phyloP scores from a whole-genome alignment of 441 rosid species.

The Populus hybrid region DNA sequence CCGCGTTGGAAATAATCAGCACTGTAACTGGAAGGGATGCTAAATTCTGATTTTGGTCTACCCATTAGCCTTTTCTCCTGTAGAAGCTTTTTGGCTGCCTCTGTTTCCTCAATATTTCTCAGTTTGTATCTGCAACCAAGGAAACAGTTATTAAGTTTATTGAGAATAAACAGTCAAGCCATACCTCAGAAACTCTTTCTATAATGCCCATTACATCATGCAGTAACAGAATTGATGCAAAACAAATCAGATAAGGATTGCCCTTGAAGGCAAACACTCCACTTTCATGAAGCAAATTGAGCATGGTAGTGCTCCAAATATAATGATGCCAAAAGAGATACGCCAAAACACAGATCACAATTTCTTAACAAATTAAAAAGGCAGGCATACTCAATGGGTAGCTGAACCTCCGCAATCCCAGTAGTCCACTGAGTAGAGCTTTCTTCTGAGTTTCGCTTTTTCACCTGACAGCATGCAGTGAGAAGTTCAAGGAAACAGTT shows the following conservation, averaged over 20 bases:
- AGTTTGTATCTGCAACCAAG: too few species aligned
- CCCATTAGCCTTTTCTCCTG: too few species aligned
- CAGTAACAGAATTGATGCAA: constrained; percentile 2
- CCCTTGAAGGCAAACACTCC: not conserved
- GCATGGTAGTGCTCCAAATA: not conserved
- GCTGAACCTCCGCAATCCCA: constrained; percentile 94
- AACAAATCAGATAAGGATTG: constrained; percentile 5
- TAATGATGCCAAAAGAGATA: not conserved
- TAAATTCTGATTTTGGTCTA: too few species aligned
- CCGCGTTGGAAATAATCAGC: too few species aligned
- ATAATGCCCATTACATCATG: not conserved
- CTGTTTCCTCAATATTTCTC: too few species aligned
- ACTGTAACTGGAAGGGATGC: too few species aligned
- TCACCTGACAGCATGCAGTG: constrained; percentile 48
- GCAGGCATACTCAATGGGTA: constrained; percentile 75
- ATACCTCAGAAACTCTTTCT: not conserved
- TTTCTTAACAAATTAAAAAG: not conserved
- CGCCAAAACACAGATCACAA: constrained; percentile 5
- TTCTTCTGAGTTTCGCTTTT: constrained; percentile 82
- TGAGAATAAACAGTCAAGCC: too few species aligned
- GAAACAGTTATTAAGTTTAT: too few species aligned
- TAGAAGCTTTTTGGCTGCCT: too few species aligned
- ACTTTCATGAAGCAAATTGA: not conserved
- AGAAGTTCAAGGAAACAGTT: constrained; percentile 5
- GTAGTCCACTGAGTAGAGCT: constrained; percentile 99